Conservation (phyloP, 2,329 filamentous ascomycete species). For the Geosmithia flava region DNA sequence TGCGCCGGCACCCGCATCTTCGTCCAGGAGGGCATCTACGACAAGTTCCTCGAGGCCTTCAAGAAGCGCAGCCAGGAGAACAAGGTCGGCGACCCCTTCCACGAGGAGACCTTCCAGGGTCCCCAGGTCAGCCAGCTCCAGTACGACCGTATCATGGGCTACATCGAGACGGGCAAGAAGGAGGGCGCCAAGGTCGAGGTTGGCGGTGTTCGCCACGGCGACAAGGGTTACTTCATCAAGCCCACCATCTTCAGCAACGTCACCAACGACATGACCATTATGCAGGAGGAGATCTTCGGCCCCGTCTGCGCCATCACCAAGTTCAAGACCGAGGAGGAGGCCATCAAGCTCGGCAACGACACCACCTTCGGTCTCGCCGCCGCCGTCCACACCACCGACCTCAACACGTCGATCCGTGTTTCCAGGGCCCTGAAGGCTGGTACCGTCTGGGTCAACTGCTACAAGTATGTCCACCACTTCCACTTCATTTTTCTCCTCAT, state of each 20-base stretch:
- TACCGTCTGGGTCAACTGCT: slow-evolving; percentile 4
- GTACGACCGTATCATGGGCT: slow-evolving; percentile 73
- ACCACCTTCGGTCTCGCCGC: slow-evolving; percentile 68
- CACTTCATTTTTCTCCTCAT: neutral
- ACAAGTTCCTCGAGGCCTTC: slow-evolving; percentile 68
- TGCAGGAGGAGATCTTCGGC: slow-evolving; percentile 80
- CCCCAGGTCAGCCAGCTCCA: slow-evolving; percentile 71
- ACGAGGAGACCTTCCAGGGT: slow-evolving; percentile 65
- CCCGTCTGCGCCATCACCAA: slow-evolving; percentile 71
- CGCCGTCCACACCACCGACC: slow-evolving; percentile 64
- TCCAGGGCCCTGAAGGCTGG: slow-evolving; percentile 38
- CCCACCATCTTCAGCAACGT: slow-evolving; percentile 78
- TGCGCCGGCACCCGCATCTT: slow-evolving; percentile 69
- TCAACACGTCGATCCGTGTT: slow-evolving; percentile 68
- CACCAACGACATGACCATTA: slow-evolving; percentile 69
- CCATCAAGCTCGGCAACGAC: slow-evolving; percentile 59
- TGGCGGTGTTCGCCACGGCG: slow-evolving; percentile 36
- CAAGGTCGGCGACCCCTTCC: slow-evolving; percentile 69
- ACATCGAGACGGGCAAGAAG: slow-evolving; percentile 51
- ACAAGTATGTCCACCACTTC: slow-evolving; percentile 12
- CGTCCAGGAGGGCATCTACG: slow-evolving; percentile 72
- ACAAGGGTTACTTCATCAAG: slow-evolving; percentile 75
- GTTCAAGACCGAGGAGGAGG: slow-evolving; percentile 69
- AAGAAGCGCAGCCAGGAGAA: slow-evolving; percentile 59
- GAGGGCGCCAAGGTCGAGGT: slow-evolving; percentile 46